Percentiles rank a stretch among this genome's conserved stretches.
Evolutionary conservation across 1,284 basidiomycete species (phyloP).

Genomic region (Puccinia coronata): DNA sequence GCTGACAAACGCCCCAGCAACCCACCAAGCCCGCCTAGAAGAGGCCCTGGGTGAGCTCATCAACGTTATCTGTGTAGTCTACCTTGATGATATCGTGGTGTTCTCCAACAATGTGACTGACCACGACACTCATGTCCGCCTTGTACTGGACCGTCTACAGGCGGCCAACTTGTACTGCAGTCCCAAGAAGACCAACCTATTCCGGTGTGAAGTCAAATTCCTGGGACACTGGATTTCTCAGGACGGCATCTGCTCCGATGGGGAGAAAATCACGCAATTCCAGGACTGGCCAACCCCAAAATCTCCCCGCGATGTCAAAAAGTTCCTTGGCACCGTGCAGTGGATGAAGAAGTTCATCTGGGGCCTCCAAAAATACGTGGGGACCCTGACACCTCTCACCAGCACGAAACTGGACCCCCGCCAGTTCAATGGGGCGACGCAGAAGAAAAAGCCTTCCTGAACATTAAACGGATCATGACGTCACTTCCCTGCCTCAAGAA

Average conservation of each 20-base stretch:
- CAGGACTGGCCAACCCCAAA: not conserved
- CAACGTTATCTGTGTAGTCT: too few species aligned
- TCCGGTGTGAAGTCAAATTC: constrained; percentile 8
- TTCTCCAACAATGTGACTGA: not conserved
- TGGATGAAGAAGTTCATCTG: too few species aligned
- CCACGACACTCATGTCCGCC: not conserved
- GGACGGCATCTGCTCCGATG: not conserved
- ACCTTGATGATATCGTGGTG: constrained; percentile 2
- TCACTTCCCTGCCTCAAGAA: not conserved
- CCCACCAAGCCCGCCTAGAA: constrained; percentile 54
- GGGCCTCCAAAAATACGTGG: not conserved
- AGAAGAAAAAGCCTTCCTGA: not conserved
- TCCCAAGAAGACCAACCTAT: constrained; percentile 4
- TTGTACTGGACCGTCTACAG: not conserved
- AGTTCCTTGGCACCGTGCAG: constrained; percentile 10
- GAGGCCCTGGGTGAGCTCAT: constrained; percentile 45
- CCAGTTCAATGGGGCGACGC: not conserved
- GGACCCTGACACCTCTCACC: not conserved
- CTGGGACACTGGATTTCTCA: constrained; percentile 21
- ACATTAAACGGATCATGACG: not conserved
- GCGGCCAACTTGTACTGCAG: not conserved
- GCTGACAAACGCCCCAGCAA: constrained; percentile 59
- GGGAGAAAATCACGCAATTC: too few species aligned
- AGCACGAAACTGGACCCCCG: not conserved
- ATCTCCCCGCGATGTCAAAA: constrained; percentile 4